Base-by-base conservation (phyloP, 352 stramenopile genomes). In the Globisporangium okanoganense region DNA sequence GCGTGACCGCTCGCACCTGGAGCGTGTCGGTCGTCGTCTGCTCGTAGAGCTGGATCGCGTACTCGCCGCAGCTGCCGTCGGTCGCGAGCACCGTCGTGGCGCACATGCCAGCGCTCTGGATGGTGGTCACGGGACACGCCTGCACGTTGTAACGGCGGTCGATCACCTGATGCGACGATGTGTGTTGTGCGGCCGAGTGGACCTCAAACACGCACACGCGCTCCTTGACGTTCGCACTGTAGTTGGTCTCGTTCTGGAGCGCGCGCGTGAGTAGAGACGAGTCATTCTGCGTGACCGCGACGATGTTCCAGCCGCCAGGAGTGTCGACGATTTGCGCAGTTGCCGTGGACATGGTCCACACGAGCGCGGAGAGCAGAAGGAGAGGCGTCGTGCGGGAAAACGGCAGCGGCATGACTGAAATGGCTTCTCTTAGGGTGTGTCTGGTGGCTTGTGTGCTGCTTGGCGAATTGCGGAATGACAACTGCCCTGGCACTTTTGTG, bases 11-110 rank as follows among this genome's bases (percentile, higher is more conserved):
- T 12, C 36, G 36, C 56, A 92, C 76, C 58, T 84, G 69, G 24
- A 88, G 76, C 57, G 77, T 82, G 24, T 71, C 51, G 12, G 75
- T 87, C 77, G 79, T 87, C 45, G 60, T 57, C 69, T 87, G 77
- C 51, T 86, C 56, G 58, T 76, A 90, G 16, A 90, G 60, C 56
- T 75, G 50, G 48, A 92, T 71, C 31, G 71, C 61, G 56, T 81
- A 90, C 52, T 73, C 63, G 27, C 62, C 49, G 25, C 61, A 61
- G 53, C 60, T 35, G 49, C 70, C 79, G 45, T 63, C 59, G 58
- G 73, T 72, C 14, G 41, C 38, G 4, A 50, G 62, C 56, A 67
- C 65, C 14, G 54, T 47, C 7, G 22, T 43, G 2, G 54, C 61
- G 59, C 82, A 92, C 44, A 61, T 62, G 31, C 78, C 79, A 25